A percentile compares a stretch with the other conserved stretches of the same genome.
Conservation (phyloP, 1,284 basidiomycete species). For the Ustilago crameri region DNA sequence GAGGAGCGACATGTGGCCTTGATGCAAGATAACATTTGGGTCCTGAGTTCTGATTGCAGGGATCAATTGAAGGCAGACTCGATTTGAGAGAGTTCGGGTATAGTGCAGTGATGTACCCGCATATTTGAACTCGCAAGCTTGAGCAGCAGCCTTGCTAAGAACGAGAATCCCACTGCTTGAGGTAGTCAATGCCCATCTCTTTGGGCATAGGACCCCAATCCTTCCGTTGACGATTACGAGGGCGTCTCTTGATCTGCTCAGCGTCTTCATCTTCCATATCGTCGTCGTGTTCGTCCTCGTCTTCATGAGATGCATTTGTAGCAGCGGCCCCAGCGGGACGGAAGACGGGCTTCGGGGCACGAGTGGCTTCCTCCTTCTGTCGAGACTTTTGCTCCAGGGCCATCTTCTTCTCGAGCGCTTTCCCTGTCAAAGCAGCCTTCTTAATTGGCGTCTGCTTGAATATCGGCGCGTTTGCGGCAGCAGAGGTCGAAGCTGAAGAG, state of each 20-base stretch:
- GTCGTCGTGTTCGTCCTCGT: conserved; percentile 22
- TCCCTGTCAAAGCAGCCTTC: conserved; percentile 33
- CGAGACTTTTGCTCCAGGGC: conserved; percentile 32
- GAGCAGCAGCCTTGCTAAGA: not conserved
- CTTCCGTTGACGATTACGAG: conserved; percentile 40
- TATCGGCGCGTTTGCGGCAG: conserved; percentile 9
- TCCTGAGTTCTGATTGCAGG: too few relatives aligned
- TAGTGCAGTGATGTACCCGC: not conserved
- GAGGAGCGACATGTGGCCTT: too few relatives aligned
- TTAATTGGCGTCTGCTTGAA: conserved; percentile 26
- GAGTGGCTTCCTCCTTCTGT: conserved; percentile 40
- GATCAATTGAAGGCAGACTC: too few relatives aligned
- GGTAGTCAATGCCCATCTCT: conserved; percentile 50
- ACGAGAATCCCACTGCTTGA: conserved; percentile 45
- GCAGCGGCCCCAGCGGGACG: conserved; percentile 20
- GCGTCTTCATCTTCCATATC: conserved; percentile 17
- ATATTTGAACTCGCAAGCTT: not conserved
- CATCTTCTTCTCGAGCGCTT: conserved; percentile 36
- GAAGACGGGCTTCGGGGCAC: conserved; percentile 42
- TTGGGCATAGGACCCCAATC: conserved; percentile 51
- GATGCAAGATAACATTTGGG: too few relatives aligned
- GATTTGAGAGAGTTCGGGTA: too few relatives aligned
- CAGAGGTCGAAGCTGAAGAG: conserved; percentile 23
- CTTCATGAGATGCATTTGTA: conserved; percentile 1
- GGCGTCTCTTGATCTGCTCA: conserved; percentile 39